Base-by-base conservation (phyloP, 495 filamentous ascomycete species). In the Talaromyces proteolyticus region DNA sequence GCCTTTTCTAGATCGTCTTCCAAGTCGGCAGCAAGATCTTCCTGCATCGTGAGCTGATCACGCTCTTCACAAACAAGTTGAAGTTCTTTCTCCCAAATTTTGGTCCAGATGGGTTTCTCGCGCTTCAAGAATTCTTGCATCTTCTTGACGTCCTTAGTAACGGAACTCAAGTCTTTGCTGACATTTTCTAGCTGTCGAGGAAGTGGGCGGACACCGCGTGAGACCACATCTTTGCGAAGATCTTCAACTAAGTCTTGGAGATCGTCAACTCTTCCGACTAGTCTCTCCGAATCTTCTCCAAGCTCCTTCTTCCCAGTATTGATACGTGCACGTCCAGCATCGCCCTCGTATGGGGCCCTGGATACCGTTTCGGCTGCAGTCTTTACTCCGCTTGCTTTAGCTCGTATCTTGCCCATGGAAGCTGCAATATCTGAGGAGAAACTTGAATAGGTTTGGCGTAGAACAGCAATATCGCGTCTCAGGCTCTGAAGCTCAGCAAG, bases 1-100 rank as follows among this genome's bases (percentile, higher is more conserved):
- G 91, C 90, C 64, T 96, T 95, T 61, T 96, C 93, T 25, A 99
- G 73, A 68, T 99, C 93, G 53, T 96, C 91, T 53, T 94, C 81
- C 42, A 99, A 67, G 70, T 99, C 93, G 8, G 89, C 81, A 50
- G 88, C 87, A 19, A 97, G 78, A 38, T 95, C 93, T 66, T 99
- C 93, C 67, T 94, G 89, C 73, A 96, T 85, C 16, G 88, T 93
- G 47, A 97, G 78, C 58, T 95, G 82, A 59, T 97, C 92, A 57
- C 91, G 84, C 54, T 96, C 94, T 55, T 91, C 89, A 69, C 91
- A 97, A 12, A 99, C 93, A 42, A 89, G 77, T 65, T 95, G 85
- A 42, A 99, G 73, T 59, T 97, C 91, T 67, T 89, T 87, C 77
- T 96, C 91, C 93, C 94, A 97, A 52, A 97, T 93, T 76, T 95